Evolutionary conservation across 2,329 filamentous ascomycete species (phyloP).

Genomic region (Pseudomassariella vexata): DNA sequence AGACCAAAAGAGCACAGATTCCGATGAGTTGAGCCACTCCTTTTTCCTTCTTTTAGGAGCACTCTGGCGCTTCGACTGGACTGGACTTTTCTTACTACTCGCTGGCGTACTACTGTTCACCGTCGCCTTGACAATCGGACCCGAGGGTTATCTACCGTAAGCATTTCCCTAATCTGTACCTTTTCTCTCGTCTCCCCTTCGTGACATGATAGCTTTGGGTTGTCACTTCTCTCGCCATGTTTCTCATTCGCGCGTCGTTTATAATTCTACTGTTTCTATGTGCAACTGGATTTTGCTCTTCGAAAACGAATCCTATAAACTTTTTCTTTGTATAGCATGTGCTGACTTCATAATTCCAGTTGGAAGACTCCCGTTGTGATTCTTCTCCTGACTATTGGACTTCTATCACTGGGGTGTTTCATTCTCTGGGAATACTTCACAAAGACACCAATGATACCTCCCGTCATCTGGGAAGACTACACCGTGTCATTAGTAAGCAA

Average conservation of each 20-base stretch:
- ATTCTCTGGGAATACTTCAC: conserved; percentile 25
- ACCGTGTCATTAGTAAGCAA: conserved; percentile 21
- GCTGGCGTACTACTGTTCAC: conserved; percentile 23
- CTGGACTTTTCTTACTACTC: conserved; percentile 21
- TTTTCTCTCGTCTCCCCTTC: too few relatives aligned
- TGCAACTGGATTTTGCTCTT: too few relatives aligned
- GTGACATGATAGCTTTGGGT: too few relatives aligned
- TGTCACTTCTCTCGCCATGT: too few relatives aligned
- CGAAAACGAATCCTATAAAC: too few relatives aligned
- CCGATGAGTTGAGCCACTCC: conserved; percentile 5
- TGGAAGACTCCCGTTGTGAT: conserved; percentile 28
- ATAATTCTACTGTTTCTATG: too few relatives aligned
- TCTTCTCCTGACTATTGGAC: conserved; percentile 21
- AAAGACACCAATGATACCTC: conserved; percentile 24
- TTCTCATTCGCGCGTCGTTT: too few relatives aligned
- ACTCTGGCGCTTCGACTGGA: conserved; percentile 23
- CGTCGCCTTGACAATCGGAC: conserved; percentile 24
- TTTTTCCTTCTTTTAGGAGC: conserved; percentile 7
- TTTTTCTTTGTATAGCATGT: too few relatives aligned
- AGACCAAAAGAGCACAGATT: neutral
- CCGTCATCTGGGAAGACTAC: conserved; percentile 21
- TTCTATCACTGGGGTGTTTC: conserved; percentile 23
- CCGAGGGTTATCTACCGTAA: conserved; percentile 22
- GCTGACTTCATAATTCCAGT: too few relatives aligned
- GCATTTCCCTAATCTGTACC: too few relatives aligned